phyloP scores from a whole-genome alignment of 75 land plant species.

The Picea sitchensis region DNA sequence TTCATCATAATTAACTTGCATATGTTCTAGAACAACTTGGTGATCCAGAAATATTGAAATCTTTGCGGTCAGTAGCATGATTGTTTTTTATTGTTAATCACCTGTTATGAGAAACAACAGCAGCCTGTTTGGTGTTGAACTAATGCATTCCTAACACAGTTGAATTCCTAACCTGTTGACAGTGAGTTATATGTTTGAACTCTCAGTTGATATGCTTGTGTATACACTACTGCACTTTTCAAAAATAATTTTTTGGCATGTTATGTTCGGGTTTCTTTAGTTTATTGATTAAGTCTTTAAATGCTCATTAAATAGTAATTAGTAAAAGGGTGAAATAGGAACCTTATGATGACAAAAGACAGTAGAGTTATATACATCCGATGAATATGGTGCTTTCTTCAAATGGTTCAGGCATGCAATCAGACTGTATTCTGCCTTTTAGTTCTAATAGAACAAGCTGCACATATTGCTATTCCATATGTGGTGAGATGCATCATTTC shows the following conservation, averaged over 20 bases:
- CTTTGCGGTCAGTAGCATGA: not conserved
- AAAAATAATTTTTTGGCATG: not conserved
- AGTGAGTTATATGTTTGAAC: not conserved
- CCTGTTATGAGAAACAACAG: not conserved
- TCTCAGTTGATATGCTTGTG: not conserved
- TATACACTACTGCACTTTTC: not conserved
- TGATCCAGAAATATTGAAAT: not conserved
- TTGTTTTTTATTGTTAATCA: not conserved
- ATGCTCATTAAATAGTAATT: not conserved
- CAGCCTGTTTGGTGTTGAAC: not conserved
- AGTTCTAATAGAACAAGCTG: too few relatives aligned
- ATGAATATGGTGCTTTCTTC: not conserved
- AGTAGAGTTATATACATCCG: not conserved
- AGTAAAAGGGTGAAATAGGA: not conserved
- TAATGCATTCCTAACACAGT: not conserved
- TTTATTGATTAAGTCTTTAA: not conserved
- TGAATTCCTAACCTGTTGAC: not conserved
- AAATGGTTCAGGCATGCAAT: not conserved
- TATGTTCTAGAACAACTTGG: not conserved
- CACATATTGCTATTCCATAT: not conserved
- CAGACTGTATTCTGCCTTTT: conserved; percentile 1
- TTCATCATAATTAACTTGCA: not conserved
- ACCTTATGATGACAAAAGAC: not conserved
- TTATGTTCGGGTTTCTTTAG: conserved; percentile 3
- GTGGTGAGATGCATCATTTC: not conserved